Base-by-base conservation (phyloP, 352 stramenopile genomes). In the Phytophthora europaea region DNA sequence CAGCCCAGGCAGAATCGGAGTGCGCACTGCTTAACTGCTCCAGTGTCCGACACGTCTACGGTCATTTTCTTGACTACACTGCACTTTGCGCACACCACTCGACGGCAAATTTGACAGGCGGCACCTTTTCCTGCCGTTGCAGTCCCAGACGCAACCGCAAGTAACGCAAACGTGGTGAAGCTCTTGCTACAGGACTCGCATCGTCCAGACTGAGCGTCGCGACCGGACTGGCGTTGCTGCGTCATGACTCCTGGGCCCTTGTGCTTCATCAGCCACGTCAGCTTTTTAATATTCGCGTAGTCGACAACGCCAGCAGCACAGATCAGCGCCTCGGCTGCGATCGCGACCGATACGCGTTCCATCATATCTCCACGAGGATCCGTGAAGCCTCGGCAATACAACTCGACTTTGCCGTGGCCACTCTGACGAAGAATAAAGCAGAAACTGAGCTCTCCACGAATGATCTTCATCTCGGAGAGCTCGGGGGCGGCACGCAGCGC, bases 31-130 rank as follows among this genome's bases (percentile, higher is more conserved):
- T 73, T 72, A 10, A 83, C 73, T 43, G 64, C 52, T 1, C 61
- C 70, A 36, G 80, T 72, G 6, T 51, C 16, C 2, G 75, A 73
- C 12, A 90, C 69, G 56, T 92, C 80, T n/a, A 92, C 60, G 2
- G 82, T 83, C 56, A 90, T 80, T 18, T 85, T 85, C 66, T 91
- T 91, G 23, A 82, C 38, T 4, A 91, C 75, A 12, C 70, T 83
- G 62, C 85, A 93, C 33, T 83, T 82, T 23, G 58, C 16, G 65
- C 85, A 91, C 9, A 89, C 71, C n/a, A 81, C 60, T 9, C 67
- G 59, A 3, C 67, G 74, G 47, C 85, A 93, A 20, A 86, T 83
- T 54, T 88, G 73, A 55, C 85, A 93, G 22, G 55, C 50, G 3
- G 70, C 64, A 26, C 73, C 73, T n/a, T 58, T 61, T 26, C 62